These are phyloP conservation scores for Dothiorella sarmentorum DNA, from an alignment of 2,329 filamentous ascomycete genomes.

Conservation along the genomic window DNA sequence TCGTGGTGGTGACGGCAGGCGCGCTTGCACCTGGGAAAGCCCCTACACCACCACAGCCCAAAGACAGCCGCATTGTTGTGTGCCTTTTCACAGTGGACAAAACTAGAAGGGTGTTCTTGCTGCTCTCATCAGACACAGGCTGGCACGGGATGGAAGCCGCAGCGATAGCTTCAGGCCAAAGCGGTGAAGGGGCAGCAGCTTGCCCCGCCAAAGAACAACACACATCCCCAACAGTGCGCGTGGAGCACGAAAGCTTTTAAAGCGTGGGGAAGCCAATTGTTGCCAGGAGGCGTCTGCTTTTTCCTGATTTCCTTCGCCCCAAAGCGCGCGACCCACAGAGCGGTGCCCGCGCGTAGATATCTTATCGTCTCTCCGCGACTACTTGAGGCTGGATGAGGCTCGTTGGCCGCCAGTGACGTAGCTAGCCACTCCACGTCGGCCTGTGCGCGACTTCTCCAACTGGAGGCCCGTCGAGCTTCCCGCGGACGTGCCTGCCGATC, in stretches of 20 bases:
- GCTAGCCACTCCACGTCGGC: neutral
- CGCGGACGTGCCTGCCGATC: constrained; percentile 18
- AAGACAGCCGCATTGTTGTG: neutral
- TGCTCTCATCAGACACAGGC: no score
- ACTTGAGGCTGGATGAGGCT: constrained; percentile 7
- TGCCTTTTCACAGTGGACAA: no score
- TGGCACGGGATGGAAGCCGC: neutral
- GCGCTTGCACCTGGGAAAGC: neutral
- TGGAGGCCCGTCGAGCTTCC: constrained; percentile 6
- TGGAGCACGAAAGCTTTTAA: neutral
- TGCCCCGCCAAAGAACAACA: constrained; percentile 12
- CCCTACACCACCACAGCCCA: neutral
- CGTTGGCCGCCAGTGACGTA: constrained; percentile 14
- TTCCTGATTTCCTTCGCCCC: neutral
- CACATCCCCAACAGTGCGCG: constrained; percentile 9
- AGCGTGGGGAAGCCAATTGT: neutral
- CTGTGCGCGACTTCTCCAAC: constrained; percentile 12
- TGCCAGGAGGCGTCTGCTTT: neutral
- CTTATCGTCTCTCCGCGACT: neutral
- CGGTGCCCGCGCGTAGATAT: constrained; percentile 1
- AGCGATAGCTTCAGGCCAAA: neutral
- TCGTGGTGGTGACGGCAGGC: neutral
- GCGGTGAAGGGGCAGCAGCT: constrained; percentile 1
- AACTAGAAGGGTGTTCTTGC: no score
- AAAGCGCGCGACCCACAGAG: neutral